Conservation (phyloP, 495 filamentous ascomycete species). For the Ramalina intermedia region DNA sequence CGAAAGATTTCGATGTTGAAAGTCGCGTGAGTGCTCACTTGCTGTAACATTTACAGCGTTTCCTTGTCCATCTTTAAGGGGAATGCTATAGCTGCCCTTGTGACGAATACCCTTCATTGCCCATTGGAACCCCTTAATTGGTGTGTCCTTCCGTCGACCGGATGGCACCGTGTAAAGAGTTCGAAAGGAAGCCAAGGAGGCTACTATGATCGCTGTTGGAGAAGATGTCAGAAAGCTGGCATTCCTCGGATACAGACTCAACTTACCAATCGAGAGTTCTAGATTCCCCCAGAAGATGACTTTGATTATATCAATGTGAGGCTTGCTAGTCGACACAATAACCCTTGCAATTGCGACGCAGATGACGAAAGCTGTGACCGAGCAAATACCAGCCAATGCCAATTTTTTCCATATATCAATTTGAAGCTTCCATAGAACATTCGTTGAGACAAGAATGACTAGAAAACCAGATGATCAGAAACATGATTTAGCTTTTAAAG, state of each 20-base stretch:
- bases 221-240: not conserved
- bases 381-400: constrained; percentile 1
- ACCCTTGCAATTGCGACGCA: not conserved
- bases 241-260: too few relatives aligned
- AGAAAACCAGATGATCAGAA: not conserved
- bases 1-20: not conserved
- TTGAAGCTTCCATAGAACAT: not conserved
- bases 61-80: not conserved
- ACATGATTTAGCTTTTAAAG: too few relatives aligned
- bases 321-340: not conserved
- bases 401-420: not conserved
- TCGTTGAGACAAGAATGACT: constrained; percentile 2
- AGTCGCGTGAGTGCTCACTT: not conserved
- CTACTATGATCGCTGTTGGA: not conserved
- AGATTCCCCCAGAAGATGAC: not conserved
- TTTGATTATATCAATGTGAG: not conserved
- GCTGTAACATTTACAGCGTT: not conserved
- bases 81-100: not conserved
- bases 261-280: constrained; percentile 1
- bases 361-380: not conserved
- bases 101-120: not conserved
- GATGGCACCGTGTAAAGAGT: not conserved
- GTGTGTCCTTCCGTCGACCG: not conserved
- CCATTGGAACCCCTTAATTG: not conserved
- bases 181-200: constrained; percentile 1